phyloP scores from a whole-genome alignment of 495 filamentous ascomycete species.

The Neurospora sp. region DNA sequence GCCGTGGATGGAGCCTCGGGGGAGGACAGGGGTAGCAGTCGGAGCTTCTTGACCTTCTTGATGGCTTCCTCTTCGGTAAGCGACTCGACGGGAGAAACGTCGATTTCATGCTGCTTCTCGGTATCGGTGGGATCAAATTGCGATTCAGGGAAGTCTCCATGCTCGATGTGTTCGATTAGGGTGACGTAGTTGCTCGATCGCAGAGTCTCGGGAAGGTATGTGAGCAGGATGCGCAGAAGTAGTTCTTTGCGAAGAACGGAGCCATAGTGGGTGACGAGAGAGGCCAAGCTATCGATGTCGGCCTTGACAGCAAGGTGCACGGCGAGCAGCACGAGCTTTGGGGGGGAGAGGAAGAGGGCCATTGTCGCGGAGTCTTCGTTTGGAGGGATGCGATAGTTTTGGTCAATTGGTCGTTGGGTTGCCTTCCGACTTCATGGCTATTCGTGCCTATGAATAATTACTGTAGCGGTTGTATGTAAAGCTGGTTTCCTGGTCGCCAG shows the following conservation, averaged over 20 bases:
- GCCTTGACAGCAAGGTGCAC: conserved; percentile 46
- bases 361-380: conserved; percentile 16
- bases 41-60: conserved; percentile 61
- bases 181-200: conserved; percentile 54
- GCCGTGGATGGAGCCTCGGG: conserved; percentile 24
- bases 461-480: background rate
- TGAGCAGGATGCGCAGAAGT: conserved; percentile 71
- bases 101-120: conserved; percentile 27
- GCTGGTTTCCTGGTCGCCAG: background rate
- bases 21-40: conserved; percentile 50
- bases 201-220: conserved; percentile 70
- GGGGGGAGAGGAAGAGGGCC: conserved; percentile 39
- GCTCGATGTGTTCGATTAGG: conserved; percentile 47
- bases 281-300: conserved; percentile 52
- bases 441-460: background rate
- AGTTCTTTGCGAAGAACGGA: conserved; percentile 53
- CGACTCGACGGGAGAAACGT: conserved; percentile 49
- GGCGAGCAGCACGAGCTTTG: conserved; percentile 56
- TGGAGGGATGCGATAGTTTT: background rate
- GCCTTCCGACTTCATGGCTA: background rate
- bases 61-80: conserved; percentile 56
- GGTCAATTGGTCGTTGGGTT: background rate
- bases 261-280: conserved; percentile 48
- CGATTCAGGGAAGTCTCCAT: conserved; percentile 25
- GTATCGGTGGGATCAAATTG: background rate